These are phyloP conservation scores for Globisporangium sylvaticum DNA, from an alignment of 352 stramenopile species.

Conservation along the genomic window DNA sequence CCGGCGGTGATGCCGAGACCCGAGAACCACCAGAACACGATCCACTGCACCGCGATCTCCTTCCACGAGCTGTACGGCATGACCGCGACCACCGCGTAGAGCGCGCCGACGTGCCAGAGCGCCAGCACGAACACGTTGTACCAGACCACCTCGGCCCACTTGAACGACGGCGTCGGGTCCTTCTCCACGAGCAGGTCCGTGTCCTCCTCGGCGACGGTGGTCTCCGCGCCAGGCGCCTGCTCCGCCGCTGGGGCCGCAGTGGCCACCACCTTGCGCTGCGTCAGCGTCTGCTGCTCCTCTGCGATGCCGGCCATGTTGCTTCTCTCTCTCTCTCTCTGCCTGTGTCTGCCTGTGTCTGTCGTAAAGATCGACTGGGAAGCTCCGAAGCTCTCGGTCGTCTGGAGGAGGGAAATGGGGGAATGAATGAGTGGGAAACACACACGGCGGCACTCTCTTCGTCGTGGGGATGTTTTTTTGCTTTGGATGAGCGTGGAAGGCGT, in stretches of 20 bases:
- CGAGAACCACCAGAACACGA: constrained; percentile 61
- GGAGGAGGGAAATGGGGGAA: not conserved
- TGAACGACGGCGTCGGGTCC: constrained; percentile 35
- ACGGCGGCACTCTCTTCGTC: not conserved
- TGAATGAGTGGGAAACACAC: not conserved
- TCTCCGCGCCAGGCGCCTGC: not conserved
- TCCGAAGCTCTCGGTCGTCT: not conserved
- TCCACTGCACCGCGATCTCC: constrained; percentile 63
- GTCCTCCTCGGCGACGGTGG: constrained; percentile 39
- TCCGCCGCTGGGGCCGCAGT: not conserved
- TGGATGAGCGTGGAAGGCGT: not conserved
- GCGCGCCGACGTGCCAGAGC: constrained; percentile 64
- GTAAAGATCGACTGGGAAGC: constrained; percentile 2
- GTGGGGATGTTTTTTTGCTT: not conserved
- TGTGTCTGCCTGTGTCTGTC: not conserved
- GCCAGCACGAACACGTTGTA: constrained; percentile 75
- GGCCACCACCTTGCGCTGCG: constrained; percentile 4
- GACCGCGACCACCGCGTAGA: constrained; percentile 70
- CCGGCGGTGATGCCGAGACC: constrained; percentile 97
- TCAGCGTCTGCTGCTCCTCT: constrained; percentile 5
- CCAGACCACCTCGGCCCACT: constrained; percentile 79
- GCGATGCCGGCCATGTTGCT: not conserved
- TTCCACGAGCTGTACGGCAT: constrained; percentile 38
- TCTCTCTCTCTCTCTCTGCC: no score
- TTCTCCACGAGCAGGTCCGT: constrained; percentile 30